These are phyloP conservation scores for Chrysosporium queenslandicum DNA, from an alignment of 2,329 filamentous ascomycete genomes.

Conservation along the genomic window DNA sequence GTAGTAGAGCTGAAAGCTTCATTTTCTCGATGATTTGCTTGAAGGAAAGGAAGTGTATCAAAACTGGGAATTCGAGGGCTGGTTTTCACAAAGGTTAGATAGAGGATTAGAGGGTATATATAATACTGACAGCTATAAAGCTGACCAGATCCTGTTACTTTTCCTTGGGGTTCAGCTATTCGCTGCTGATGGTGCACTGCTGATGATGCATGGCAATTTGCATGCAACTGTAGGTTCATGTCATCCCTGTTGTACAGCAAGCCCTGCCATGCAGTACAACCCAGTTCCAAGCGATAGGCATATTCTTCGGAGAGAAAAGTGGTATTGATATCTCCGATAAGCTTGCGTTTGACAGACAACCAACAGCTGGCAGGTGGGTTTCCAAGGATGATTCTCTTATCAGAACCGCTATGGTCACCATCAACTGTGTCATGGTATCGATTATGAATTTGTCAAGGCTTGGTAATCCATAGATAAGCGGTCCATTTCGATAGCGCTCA, in stretches of 20 bases:
- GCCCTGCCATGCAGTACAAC: background rate
- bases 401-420: no score
- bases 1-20: background rate
- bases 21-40: background rate
- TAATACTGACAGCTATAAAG: background rate
- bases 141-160: background rate
- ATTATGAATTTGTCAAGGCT: constrained; percentile 1
- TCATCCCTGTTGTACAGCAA: background rate
- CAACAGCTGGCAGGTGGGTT: background rate
- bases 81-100: no score
- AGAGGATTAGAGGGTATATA: background rate
- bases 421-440: no score
- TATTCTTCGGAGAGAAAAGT: background rate
- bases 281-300: background rate
- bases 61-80: no score
- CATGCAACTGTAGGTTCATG: background rate
- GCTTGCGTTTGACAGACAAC: background rate
- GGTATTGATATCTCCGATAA: background rate
- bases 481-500: background rate
- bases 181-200: background rate
- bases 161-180: background rate
- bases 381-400: background rate
- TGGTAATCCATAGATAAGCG: background rate
- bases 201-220: background rate
- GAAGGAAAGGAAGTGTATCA: no score